Evolutionary conservation across 176 grass and related monocot genomes (phyloP).

Genomic region (Juncus inflexus): DNA sequence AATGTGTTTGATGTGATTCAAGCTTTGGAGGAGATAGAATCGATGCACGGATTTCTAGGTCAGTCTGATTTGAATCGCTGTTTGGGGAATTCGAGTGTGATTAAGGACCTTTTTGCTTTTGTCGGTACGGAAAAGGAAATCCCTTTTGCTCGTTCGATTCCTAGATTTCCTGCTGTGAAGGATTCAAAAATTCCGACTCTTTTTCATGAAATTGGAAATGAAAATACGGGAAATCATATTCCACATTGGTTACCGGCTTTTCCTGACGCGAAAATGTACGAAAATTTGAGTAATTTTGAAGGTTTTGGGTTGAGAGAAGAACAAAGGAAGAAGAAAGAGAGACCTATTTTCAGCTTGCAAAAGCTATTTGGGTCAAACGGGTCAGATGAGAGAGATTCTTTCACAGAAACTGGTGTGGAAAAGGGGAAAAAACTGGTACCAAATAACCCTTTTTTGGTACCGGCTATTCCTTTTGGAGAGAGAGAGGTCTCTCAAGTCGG

Average conservation of each 20-base stretch:
- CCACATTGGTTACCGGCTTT: conserved; percentile 71
- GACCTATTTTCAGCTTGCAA: conserved; percentile 68
- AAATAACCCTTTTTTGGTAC: conserved; percentile 58
- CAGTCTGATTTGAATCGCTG: conserved; percentile 49
- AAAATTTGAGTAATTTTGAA: conserved; percentile 47
- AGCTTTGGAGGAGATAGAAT: conserved; percentile 60
- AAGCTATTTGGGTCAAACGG: conserved; percentile 35
- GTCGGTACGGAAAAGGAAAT: conserved; percentile 47
- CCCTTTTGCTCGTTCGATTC: conserved; percentile 46
- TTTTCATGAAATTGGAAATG: conserved; percentile 23
- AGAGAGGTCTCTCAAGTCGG: conserved; percentile 47
- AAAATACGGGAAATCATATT: conserved; percentile 45
- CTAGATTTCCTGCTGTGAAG: conserved; percentile 49
- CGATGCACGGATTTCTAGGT: conserved; percentile 48
- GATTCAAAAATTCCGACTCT: conserved; percentile 6
- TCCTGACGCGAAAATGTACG: conserved; percentile 57
- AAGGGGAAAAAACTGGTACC: conserved; percentile 56
- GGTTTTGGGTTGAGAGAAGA: conserved; percentile 41
- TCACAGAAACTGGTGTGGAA: background rate
- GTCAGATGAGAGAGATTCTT: conserved; percentile 32
- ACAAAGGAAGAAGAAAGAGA: conserved; percentile 70
- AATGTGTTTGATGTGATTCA: conserved; percentile 80
- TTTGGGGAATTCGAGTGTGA: conserved; percentile 54
- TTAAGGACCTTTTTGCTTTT: conserved; percentile 50
- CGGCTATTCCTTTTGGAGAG: conserved; percentile 44